Base-by-base conservation (phyloP, 305 asterid species). In the Fraxinus sp. region DNA sequence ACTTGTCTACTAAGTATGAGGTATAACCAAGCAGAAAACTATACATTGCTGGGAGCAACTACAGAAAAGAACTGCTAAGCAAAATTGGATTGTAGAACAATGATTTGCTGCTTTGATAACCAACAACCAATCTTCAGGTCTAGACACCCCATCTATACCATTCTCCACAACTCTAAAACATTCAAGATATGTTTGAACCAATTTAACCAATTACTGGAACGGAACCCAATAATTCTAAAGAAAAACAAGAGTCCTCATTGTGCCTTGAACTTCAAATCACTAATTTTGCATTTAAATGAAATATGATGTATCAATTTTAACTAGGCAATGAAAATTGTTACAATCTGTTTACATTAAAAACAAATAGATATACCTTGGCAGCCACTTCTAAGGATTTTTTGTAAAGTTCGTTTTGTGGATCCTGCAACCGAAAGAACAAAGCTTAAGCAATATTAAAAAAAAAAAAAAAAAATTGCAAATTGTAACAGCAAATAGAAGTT, bases 391-490 rank as follows among this genome's bases (percentile, higher is more conserved):
- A 39, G 41, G 86, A 64, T 33, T 79, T 74, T 41, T 41, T 52
- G 62, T 83, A 79, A 9, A 68, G 74, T 9, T 83, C 78, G 44
- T 79, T 79, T 30, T 32, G 18, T 16, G 83, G 86, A 59, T 79
- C 83, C 86, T 83, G 76, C 74, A 28, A 5, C 9, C n/a, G 1
- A 68, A 68, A 20, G 74, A 28, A 28, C 18, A 68, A 28, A 3
- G 0, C 74, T 68, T 1, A 68, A 68, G 35, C 37, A 28, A 68
- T 68, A 26, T 13, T 8, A 59, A 20, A 59, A 24, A 59, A 22
- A 1, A 2, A 22, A 1, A 2, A 26, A 30, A 68, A 9, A 26
- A 30, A 28, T 68, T 11, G 37, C 37, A 26, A 68, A 26, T 68
- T 28, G 20, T 11, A 68, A 68, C 10, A 68, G n/a, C 9, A 66